phyloP scores from a whole-genome alignment of 371 early-diverging fungal genomes.

The Mucor piriformis region DNA sequence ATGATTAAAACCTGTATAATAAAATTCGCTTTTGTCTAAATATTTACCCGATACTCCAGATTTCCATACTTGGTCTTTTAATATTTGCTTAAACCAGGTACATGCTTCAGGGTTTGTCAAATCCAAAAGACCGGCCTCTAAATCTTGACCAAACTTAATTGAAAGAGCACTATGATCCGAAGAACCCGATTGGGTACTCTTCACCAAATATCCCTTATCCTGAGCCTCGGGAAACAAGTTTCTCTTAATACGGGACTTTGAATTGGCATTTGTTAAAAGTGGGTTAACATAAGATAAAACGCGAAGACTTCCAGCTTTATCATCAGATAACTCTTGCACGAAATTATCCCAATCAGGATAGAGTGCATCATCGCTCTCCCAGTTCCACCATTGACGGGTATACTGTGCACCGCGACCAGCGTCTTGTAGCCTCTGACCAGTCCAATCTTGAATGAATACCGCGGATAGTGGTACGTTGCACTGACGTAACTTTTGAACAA shows the following conservation, averaged over 20 bases:
- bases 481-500: slow-evolving; percentile 29
- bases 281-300: slow-evolving; percentile 48
- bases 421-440: slow-evolving; percentile 43
- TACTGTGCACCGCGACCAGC: slow-evolving; percentile 21
- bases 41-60: slow-evolving; percentile 33
- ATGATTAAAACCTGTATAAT: neutral
- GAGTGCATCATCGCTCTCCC: slow-evolving; percentile 44
- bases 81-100: slow-evolving; percentile 43
- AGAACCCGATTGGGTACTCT: slow-evolving; percentile 12
- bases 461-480: slow-evolving; percentile 45
- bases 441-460: slow-evolving; percentile 55
- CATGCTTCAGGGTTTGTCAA: slow-evolving; percentile 47
- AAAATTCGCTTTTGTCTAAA: too few relatives aligned
- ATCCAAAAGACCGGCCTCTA: slow-evolving; percentile 44
- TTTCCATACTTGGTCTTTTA: slow-evolving; percentile 37
- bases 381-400: slow-evolving; percentile 54
- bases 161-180: slow-evolving; percentile 20
- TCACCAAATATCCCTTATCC: slow-evolving; percentile 38
- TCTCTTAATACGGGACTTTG: slow-evolving; percentile 26
- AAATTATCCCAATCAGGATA: slow-evolving; percentile 53
- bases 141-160: slow-evolving; percentile 22
- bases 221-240: slow-evolving; percentile 43
- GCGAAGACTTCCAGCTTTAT: slow-evolving; percentile 26
- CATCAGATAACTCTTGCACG: slow-evolving; percentile 27
- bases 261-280: slow-evolving; percentile 31